phyloP scores from a whole-genome alignment of 2,329 filamentous ascomycete genomes.

The Hypomyces perniciosus region DNA sequence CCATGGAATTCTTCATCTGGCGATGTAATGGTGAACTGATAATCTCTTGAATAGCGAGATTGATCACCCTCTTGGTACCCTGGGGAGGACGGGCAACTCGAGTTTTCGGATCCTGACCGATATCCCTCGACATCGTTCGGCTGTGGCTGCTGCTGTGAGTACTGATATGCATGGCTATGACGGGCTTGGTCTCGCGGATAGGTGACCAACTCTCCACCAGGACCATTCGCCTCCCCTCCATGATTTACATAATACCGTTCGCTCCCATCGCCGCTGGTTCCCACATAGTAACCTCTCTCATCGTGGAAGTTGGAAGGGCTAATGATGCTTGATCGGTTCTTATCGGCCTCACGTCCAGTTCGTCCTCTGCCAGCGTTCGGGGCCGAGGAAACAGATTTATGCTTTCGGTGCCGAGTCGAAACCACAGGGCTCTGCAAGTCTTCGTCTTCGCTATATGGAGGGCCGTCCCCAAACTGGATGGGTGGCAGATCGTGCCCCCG shows the following conservation, averaged over 20 bases:
- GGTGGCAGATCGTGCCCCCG: constrained; percentile 69
- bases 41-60: constrained; percentile 81
- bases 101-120: constrained; percentile 49
- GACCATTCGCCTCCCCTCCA: constrained; percentile 63
- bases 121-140: constrained; percentile 47
- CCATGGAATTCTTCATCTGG: constrained; percentile 98
- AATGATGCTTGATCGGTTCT: constrained; percentile 36
- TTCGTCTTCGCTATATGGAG: constrained; percentile 92
- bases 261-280: constrained; percentile 62
- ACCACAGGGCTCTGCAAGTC: constrained; percentile 90
- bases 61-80: constrained; percentile 57
- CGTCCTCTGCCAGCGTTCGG: constrained; percentile 38
- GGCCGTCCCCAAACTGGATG: constrained; percentile 80
- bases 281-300: constrained; percentile 62
- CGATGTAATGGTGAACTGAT: constrained; percentile 90
- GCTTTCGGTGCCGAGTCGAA: constrained; percentile 77
- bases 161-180: constrained; percentile 44
- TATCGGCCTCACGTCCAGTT: constrained; percentile 39
- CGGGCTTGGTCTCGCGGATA: constrained; percentile 62
- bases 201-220: constrained; percentile 74
- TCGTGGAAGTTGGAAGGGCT: constrained; percentile 47
- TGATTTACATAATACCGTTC: constrained; percentile 71
- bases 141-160: constrained; percentile 31
- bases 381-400: constrained; percentile 61
- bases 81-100: constrained; percentile 54